Conservation (phyloP, 257 asterid genomes). For the Marsdenia floribunda region DNA sequence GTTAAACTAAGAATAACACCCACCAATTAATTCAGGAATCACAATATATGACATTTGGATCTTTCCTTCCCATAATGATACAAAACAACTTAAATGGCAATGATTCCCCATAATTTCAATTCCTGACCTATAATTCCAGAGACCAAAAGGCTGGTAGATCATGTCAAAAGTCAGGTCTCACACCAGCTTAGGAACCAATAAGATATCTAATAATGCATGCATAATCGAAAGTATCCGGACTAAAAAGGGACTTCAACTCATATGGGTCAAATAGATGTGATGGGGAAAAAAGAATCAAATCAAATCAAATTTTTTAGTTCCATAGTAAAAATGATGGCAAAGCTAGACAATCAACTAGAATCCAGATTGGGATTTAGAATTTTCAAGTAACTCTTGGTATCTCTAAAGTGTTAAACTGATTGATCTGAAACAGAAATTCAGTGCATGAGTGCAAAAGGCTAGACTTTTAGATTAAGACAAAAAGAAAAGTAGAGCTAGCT, state of each 20-base stretch:
- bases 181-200: background rate
- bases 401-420: background rate
- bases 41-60: background rate
- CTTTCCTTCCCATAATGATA: background rate
- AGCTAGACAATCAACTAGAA: background rate
- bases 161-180: background rate
- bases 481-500: background rate
- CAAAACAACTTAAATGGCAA: background rate
- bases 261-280: background rate
- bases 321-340: background rate
- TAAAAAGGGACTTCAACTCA: background rate
- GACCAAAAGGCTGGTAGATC: background rate
- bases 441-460: background rate
- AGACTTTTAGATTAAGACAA: background rate
- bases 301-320: background rate
- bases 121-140: background rate
- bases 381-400: conserved; percentile 2
- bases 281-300: background rate
- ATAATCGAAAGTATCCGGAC: background rate
- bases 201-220: background rate
- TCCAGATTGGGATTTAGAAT: background rate
- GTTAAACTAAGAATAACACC: background rate
- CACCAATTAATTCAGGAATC: background rate
- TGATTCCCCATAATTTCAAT: background rate
- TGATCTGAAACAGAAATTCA: background rate